Evolutionary conservation across 768 basidiomycete genomes (phyloP).

Genomic region (Boletellus emodensis): DNA sequence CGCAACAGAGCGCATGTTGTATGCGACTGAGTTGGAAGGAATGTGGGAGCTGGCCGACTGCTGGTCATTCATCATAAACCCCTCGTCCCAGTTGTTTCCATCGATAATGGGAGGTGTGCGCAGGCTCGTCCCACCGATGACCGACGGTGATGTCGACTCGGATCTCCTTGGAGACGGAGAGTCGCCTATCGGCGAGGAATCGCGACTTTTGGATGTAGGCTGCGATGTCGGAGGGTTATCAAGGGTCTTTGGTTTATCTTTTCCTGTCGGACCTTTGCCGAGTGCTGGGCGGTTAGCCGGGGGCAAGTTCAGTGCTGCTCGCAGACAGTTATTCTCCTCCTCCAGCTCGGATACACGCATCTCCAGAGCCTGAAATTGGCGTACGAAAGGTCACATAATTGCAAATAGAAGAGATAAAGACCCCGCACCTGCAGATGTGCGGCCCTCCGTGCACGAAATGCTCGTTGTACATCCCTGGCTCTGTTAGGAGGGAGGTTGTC

Average conservation of each 20-base stretch:
- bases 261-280: slow-evolving; percentile 84
- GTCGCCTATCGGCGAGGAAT: slow-evolving; percentile 62
- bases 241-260: slow-evolving; percentile 68
- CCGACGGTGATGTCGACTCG: slow-evolving; percentile 33
- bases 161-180: slow-evolving; percentile 42
- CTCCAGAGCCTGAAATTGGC: slow-evolving; percentile 63
- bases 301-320: slow-evolving; percentile 67
- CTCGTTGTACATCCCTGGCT: slow-evolving; percentile 84
- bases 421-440: slow-evolving; percentile 73
- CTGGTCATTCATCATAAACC: slow-evolving; percentile 49
- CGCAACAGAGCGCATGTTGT: slow-evolving; percentile 43
- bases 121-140: slow-evolving; percentile 26
- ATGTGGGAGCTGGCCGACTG: slow-evolving; percentile 32
- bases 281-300: slow-evolving; percentile 68
- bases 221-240: slow-evolving; percentile 33
- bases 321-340: slow-evolving; percentile 73
- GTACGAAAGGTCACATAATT: slow-evolving; percentile 34
- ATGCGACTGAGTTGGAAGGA: slow-evolving; percentile 39
- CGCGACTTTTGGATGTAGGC: slow-evolving; percentile 50
- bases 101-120: slow-evolving; percentile 48
- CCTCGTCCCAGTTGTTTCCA: slow-evolving; percentile 51
- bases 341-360: slow-evolving; percentile 78
- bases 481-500: slow-evolving; percentile 61
- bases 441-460: slow-evolving; percentile 84
- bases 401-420: slow-evolving; percentile 35